Conservation (phyloP, 139 green algal genomes). For the Auxenochlorella protothecoides region DNA sequence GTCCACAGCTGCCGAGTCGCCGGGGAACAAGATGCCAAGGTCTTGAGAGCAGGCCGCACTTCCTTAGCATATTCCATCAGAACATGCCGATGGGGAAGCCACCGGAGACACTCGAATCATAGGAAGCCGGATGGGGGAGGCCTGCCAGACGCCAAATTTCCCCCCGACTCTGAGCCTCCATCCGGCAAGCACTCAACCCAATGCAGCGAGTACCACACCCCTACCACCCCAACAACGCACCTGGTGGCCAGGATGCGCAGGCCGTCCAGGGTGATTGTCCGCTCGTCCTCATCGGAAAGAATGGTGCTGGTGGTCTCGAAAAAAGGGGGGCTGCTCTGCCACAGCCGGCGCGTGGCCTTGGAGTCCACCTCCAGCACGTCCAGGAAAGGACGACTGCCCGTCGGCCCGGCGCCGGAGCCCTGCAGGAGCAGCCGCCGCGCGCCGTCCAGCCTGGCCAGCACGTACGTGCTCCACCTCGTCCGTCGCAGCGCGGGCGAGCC, state of each 20-base stretch:
- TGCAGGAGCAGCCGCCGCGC: conserved; percentile 66
- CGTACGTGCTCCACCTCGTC: conserved; percentile 65
- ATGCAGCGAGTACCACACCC: too few relatives aligned
- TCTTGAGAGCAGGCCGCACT: too few relatives aligned
- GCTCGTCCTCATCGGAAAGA: conserved; percentile 16
- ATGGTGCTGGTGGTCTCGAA: conserved; percentile 58
- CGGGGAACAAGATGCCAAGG: too few relatives aligned
- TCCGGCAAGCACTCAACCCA: background rate
- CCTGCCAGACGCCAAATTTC: too few relatives aligned
- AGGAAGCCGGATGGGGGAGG: too few relatives aligned
- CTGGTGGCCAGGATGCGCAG: conserved; percentile 45
- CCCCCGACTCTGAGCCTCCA: too few relatives aligned
- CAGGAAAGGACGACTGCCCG: conserved; percentile 88
- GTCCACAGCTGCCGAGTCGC: too few relatives aligned
- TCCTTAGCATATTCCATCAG: too few relatives aligned
- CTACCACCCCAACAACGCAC: background rate
- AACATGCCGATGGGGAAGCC: too few relatives aligned
- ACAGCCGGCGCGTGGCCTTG: conserved; percentile 61
- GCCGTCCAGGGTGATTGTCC: conserved; percentile 31
- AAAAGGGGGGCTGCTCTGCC: conserved; percentile 61
- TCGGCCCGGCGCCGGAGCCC: conserved; percentile 60
- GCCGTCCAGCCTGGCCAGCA: conserved; percentile 56
- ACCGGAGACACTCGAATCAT: too few relatives aligned
- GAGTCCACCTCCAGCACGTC: conserved; percentile 67
- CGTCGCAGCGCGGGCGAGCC: conserved; percentile 61